Evolutionary conservation across 495 filamentous ascomycete genomes (phyloP).

Genomic region (Hypoxylon cercidicola): DNA sequence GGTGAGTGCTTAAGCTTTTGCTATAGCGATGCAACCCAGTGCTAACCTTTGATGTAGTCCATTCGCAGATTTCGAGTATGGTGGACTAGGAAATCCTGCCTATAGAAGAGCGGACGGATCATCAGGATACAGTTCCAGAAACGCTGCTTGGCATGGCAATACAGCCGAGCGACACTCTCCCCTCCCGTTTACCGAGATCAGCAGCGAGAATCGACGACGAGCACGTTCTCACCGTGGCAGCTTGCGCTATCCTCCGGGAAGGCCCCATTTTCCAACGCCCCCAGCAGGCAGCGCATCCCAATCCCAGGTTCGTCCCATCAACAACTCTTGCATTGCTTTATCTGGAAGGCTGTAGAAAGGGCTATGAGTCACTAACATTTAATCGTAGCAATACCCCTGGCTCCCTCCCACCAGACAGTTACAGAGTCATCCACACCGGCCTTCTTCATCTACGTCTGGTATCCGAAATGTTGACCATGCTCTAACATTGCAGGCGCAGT

Average conservation of each 20-base stretch:
- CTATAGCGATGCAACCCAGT: neutral
- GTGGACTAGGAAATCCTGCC: constrained; percentile 3
- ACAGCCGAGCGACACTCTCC: constrained; percentile 52
- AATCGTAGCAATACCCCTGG: constrained; percentile 35
- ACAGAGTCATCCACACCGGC: constrained; percentile 20
- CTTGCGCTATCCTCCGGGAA: constrained; percentile 32
- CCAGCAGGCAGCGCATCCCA: constrained; percentile 15
- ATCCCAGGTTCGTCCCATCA: constrained; percentile 23
- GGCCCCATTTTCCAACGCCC: constrained; percentile 14
- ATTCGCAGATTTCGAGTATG: constrained; percentile 27
- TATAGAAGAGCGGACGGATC: constrained; percentile 26
- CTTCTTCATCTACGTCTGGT: constrained; percentile 17
- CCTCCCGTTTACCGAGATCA: constrained; percentile 44
- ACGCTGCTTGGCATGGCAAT: constrained; percentile 25
- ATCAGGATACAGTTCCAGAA: constrained; percentile 12
- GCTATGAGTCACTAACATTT: constrained; percentile 30
- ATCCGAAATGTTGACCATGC: constrained; percentile 2
- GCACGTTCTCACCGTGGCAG: constrained; percentile 51
- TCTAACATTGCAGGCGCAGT: constrained; percentile 22
- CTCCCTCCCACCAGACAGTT: constrained; percentile 10
- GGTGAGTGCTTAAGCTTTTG: constrained; percentile 16
- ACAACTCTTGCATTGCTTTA: neutral
- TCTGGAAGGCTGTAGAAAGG: neutral
- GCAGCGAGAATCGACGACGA: constrained; percentile 49
- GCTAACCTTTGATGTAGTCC: constrained; percentile 21